Percentiles rank a stretch among this genome's conserved stretches.
These are phyloP conservation scores for Effrenium voratum DNA, from an alignment of 73 alveolate species.

Conservation along the genomic window DNA sequence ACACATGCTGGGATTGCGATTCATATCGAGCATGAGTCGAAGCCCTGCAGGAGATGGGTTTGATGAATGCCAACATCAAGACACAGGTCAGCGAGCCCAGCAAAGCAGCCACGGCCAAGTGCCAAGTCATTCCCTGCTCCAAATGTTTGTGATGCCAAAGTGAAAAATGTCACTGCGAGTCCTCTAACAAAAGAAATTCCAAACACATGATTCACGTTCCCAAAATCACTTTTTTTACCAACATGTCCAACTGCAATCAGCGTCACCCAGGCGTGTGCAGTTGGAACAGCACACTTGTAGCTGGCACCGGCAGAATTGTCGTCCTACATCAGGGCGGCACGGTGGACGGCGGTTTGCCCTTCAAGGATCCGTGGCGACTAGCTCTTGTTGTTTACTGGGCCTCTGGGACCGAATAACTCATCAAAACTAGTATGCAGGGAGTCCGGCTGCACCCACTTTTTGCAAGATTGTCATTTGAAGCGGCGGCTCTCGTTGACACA, in stretches of 20 bases:
- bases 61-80: conserved; percentile 19
- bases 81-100: conserved; percentile 71
- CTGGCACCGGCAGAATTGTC: conserved; percentile 58
- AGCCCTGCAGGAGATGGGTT: conserved; percentile 51
- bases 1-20: conserved; percentile 21
- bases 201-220: conserved; percentile 61
- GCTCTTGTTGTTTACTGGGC: too few species aligned
- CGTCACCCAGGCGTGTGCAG: too few species aligned
- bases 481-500: too few species aligned
- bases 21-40: conserved; percentile 54
- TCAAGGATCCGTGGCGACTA: too few species aligned
- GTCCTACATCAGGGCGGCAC: neutral
- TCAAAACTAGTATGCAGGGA: too few species aligned
- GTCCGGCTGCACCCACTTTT: too few species aligned
- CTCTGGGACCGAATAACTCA: too few species aligned
- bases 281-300: conserved; percentile 51
- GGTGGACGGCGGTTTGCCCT: too few species aligned
- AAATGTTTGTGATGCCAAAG: conserved; percentile 79
- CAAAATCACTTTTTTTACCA: conserved; percentile 42
- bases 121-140: conserved; percentile 79
- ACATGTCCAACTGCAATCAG: conserved; percentile 53
- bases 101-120: conserved; percentile 53
- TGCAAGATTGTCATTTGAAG: too few species aligned
- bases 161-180: conserved; percentile 12
- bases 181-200: conserved; percentile 81